phyloP scores from a whole-genome alignment of 257 asterid species.

The Lithospermum erythrorhizon region DNA sequence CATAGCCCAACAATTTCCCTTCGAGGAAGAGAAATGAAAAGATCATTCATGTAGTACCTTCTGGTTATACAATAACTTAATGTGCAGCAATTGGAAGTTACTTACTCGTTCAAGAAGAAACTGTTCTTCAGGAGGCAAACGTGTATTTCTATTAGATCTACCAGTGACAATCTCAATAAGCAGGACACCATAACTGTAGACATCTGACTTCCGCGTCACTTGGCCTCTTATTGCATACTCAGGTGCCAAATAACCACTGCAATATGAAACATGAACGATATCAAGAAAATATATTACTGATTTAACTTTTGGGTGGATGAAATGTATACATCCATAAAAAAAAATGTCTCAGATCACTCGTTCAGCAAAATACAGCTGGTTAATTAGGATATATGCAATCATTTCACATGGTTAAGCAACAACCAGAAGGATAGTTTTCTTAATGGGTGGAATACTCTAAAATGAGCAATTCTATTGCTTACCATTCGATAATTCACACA shows the following conservation, averaged over 20 bases:
- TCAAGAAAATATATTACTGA: background rate
- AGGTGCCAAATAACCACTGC: constrained; percentile 97
- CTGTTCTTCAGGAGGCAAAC: constrained; percentile 69
- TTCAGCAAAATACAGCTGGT: background rate
- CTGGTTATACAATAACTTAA: background rate
- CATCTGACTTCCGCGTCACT: constrained; percentile 72
- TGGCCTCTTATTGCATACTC: constrained; percentile 91
- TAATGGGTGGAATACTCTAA: too few relatives aligned
- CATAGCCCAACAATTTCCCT: background rate
- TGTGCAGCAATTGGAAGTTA: background rate
- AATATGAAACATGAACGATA: constrained; percentile 12
- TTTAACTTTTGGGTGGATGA: background rate
- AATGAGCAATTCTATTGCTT: too few relatives aligned
- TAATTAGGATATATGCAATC: background rate
- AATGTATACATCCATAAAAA: background rate
- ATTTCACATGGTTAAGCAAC: background rate
- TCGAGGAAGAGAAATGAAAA: background rate
- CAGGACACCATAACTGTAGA: constrained; percentile 91
- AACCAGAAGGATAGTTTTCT: background rate
- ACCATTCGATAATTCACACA: too few relatives aligned
- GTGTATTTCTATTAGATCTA: constrained; percentile 75
- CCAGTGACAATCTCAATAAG: constrained; percentile 89
- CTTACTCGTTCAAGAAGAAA: constrained; percentile 91
- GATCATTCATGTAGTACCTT: background rate
- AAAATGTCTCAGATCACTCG: background rate